These are phyloP conservation scores for Fonsecaea pugnacius DNA, from an alignment of 2,329 filamentous ascomycete species.

Conservation along the genomic window DNA sequence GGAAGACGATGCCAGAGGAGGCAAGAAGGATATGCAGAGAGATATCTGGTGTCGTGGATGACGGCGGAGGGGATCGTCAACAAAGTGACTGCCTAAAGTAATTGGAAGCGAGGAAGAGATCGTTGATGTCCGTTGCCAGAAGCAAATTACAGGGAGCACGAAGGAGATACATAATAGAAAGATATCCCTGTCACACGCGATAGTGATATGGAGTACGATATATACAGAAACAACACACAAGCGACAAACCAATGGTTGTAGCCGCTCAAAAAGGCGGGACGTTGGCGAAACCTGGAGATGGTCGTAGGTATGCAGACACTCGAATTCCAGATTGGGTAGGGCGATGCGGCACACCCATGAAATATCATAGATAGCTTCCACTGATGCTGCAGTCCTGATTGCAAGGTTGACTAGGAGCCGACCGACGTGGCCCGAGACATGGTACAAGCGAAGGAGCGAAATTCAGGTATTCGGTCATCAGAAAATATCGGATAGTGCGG, in stretches of 20 bases:
- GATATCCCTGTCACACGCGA: neutral
- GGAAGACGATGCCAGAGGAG: constrained; percentile 69
- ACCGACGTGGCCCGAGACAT: neutral
- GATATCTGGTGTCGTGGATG: constrained; percentile 63
- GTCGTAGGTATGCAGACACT: neutral
- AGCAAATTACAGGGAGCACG: constrained; percentile 6
- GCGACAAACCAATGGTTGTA: constrained; percentile 4
- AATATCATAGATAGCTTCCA: neutral
- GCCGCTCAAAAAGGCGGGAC: neutral
- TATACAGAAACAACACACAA: neutral
- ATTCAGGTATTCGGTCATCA: neutral
- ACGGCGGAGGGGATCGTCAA: constrained; percentile 1
- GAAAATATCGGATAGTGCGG: neutral
- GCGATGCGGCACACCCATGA: constrained; percentile 1
- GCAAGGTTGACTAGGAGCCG: neutral
- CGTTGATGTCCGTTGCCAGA: constrained; percentile 14
- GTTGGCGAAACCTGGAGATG: constrained; percentile 14
- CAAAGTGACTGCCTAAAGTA: constrained; percentile 1
- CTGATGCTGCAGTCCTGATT: neutral
- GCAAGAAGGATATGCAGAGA: constrained; percentile 64
- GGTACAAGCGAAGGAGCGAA: neutral
- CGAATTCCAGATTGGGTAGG: constrained; percentile 6
- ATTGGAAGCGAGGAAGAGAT: constrained; percentile 6
- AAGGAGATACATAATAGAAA: neutral
- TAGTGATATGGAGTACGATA: neutral